Evolutionary conservation across 768 basidiomycete genomes (phyloP).

Genomic region (Naematelia encephala): DNA sequence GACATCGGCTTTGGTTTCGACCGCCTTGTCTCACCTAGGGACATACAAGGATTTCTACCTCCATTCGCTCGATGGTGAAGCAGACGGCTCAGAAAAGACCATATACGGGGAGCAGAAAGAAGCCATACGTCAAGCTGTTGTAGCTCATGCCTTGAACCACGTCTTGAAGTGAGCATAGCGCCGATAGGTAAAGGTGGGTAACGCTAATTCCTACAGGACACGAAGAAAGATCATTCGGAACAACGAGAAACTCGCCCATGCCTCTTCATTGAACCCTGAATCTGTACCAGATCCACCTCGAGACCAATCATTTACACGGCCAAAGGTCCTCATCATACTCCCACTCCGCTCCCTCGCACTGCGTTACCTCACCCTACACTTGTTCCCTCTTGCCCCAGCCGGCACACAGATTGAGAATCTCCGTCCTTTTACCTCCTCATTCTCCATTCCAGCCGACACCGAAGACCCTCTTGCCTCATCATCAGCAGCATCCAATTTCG

Average conservation of each 20-base stretch:
- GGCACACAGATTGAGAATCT: conserved; percentile 84
- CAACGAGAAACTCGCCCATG: conserved; percentile 79
- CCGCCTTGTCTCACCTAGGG: conserved; percentile 58
- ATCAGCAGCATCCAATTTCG: conserved; percentile 68
- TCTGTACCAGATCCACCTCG: conserved; percentile 59
- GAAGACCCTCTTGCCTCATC: conserved; percentile 59
- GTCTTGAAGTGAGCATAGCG: conserved; percentile 66
- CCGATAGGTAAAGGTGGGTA: neutral
- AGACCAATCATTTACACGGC: conserved; percentile 97
- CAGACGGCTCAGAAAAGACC: conserved; percentile 40
- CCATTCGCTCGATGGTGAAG: conserved; percentile 63
- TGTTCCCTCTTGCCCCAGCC: conserved; percentile 64
- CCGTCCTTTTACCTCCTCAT: conserved; percentile 75
- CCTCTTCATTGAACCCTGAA: conserved; percentile 51
- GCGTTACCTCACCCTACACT: conserved; percentile 75
- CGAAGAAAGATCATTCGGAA: conserved; percentile 86
- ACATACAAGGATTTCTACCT: conserved; percentile 74
- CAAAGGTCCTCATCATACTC: conserved; percentile 83
- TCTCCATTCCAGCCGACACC: conserved; percentile 71
- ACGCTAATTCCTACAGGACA: conserved; percentile 60
- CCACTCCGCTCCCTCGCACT: conserved; percentile 88
- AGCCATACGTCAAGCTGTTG: conserved; percentile 63
- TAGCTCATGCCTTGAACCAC: conserved; percentile 83
- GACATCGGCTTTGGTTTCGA: conserved; percentile 49
- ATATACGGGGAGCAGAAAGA: conserved; percentile 55